Conservation (phyloP, 208 protist genomes). For the Acanthamoeba sp. region DNA sequence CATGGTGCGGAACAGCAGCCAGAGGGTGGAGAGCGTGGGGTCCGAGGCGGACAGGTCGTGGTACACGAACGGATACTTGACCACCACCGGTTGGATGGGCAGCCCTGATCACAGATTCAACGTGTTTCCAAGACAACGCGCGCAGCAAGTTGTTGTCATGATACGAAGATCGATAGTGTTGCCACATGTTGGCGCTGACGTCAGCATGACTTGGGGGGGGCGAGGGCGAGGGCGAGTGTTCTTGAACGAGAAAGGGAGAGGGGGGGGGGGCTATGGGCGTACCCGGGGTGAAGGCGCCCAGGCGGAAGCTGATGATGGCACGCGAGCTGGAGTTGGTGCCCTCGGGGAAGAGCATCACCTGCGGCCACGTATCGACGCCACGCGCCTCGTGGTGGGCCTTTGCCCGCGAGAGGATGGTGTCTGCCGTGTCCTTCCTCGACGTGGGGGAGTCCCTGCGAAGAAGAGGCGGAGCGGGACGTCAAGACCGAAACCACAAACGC, state of each 20-base stretch:
- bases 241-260: background rate
- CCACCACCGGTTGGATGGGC: conserved; percentile 22
- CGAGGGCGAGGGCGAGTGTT: too few relatives aligned
- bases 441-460: background rate
- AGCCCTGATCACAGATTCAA: too few relatives aligned
- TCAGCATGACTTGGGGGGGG: too few relatives aligned
- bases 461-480: background rate
- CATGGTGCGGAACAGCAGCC: background rate
- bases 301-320: background rate
- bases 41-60: background rate
- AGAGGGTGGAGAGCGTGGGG: background rate
- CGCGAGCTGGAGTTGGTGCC: background rate
- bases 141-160: too few relatives aligned
- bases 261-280: background rate
- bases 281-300: conserved; percentile 7
- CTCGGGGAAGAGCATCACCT: conserved; percentile 47
- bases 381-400: background rate
- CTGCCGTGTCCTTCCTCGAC: conserved; percentile 9
- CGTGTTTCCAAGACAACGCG: too few relatives aligned
- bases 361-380: background rate
- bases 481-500: background rate
- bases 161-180: too few relatives aligned
- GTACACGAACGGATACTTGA: conserved; percentile 19
- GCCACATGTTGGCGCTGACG: too few relatives aligned
- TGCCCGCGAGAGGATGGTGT: background rate